Conservation (phyloP, 768 basidiomycete species). For the Suillus occidentalis region DNA sequence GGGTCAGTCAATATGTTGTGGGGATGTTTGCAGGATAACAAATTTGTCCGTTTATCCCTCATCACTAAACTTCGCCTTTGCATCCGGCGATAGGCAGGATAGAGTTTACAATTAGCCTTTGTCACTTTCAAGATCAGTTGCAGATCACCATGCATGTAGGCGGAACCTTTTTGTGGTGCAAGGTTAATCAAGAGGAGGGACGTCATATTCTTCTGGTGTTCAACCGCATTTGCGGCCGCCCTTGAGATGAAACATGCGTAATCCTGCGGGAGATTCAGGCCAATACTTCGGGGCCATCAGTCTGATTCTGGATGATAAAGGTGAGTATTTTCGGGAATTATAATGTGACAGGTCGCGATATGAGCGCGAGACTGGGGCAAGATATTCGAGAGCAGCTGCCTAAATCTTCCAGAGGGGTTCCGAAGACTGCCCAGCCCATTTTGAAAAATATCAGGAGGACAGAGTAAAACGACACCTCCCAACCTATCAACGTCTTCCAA, state of each 20-base stretch:
- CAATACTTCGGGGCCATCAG: conserved; percentile 23
- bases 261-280: conserved; percentile 15
- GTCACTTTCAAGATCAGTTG: conserved; percentile 20
- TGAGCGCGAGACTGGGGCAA: conserved; percentile 20
- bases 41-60: conserved; percentile 14
- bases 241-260: conserved; percentile 19
- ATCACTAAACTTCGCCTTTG: conserved; percentile 1
- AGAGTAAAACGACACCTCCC: neutral
- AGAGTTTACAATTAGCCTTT: conserved; percentile 41
- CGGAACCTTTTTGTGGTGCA: conserved; percentile 16
- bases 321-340: conserved; percentile 15
- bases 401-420: neutral
- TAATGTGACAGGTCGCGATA: conserved; percentile 24
- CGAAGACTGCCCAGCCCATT: neutral
- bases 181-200: conserved; percentile 15
- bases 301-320: conserved; percentile 22
- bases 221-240: conserved; percentile 11
- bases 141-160: conserved; percentile 17
- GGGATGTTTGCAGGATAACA: conserved; percentile 84
- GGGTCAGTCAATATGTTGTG: conserved; percentile 92
- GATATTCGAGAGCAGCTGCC: conserved; percentile 9
- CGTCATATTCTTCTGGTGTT: conserved; percentile 11
- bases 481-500: neutral
- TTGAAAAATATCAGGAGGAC: neutral
- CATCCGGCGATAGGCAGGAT: conserved; percentile 17